A percentile compares a stretch with the other conserved stretches of the same genome.
Conservation (phyloP, 306 rosid species). For the Lithocarpus polystachyus region DNA sequence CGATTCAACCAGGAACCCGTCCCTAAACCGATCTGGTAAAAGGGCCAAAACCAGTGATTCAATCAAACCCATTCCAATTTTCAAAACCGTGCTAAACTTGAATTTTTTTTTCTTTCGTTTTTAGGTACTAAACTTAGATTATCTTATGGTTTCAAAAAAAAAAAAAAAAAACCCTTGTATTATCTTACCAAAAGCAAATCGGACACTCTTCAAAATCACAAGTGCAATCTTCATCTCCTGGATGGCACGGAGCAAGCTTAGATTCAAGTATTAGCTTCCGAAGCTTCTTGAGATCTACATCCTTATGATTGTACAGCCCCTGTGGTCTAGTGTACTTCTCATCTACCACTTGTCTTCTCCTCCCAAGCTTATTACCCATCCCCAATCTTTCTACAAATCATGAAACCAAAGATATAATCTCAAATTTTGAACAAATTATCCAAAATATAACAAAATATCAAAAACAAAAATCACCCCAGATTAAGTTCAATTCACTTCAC, state of each 20-base stretch:
- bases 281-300: conserved; percentile 97
- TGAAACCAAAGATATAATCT: background rate
- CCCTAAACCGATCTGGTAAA: too few relatives aligned
- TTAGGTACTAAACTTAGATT: too few relatives aligned
- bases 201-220: conserved; percentile 93
- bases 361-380: conserved; percentile 99
- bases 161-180: too few relatives aligned
- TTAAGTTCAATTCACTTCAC: background rate
- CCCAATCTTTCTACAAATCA: background rate
- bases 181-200: conserved; percentile 87
- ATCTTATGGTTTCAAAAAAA: too few relatives aligned
- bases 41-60: too few relatives aligned
- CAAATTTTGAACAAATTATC: background rate
- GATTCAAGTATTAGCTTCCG: conserved; percentile 91
- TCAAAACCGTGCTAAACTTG: too few relatives aligned
- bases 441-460: background rate
- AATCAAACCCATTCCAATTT: too few relatives aligned
- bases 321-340: conserved; percentile 93
- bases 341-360: conserved; percentile 89
- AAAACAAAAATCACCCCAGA: background rate
- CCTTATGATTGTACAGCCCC: conserved; percentile 93
- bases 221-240: conserved; percentile 77
- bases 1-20: too few relatives aligned
- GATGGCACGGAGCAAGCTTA: conserved; percentile 96
- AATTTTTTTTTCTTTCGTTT: too few relatives aligned